Base-by-base conservation (phyloP, 2,329 filamentous ascomycete genomes). In the Aspergillus clavatus region DNA sequence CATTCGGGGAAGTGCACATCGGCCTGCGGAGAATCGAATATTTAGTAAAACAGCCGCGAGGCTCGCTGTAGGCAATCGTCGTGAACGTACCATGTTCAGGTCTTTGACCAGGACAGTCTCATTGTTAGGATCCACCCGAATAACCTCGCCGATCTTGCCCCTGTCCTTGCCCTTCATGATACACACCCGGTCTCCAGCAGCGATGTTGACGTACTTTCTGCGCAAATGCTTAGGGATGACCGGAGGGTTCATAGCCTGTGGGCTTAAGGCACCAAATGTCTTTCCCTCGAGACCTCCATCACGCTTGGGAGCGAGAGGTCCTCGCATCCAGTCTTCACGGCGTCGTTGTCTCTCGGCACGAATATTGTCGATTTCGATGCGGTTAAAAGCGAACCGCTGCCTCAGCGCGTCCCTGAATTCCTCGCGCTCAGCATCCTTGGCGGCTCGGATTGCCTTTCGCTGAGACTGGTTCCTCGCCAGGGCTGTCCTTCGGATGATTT, bases 111-210 rank as follows among this genome's bases (percentile, higher is more conserved):
- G 74, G 37, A 88, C 72, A 50, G 77, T 76, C 49, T 81, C 83
- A 37, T 69, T 72, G 8, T 76, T 67, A 4, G 61, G 50, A 53
- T 81, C 70, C 37, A 94, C 72, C 1, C 72, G 65, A 48, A 65
- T 67, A 36, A 97, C 80, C n/a, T 72, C 72, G 40, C 87, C 87
- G 68, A 98, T 93, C 72, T 84, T 87, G 59, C 89, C 89, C 72
- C 83, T 86, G 60, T 93, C 86, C 27, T 77, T 78, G 7, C 91
- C 90, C 49, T 84, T 81, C 43, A 89, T 71, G 47, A 97, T 72
- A 42, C 91, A 87, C 24, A 96, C 89, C 48, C 93, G 80, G 68
- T 97, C 93, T 5, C 83, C 82, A 3, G 70, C 61, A 19, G 76
- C 78, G 47, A 90, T 72, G 54, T 82, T 84, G 50, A 87, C 73